These are phyloP conservation scores for Allomyces arbusculus DNA, from an alignment of 192 early-diverging fungal species.

Conservation along the genomic window DNA sequence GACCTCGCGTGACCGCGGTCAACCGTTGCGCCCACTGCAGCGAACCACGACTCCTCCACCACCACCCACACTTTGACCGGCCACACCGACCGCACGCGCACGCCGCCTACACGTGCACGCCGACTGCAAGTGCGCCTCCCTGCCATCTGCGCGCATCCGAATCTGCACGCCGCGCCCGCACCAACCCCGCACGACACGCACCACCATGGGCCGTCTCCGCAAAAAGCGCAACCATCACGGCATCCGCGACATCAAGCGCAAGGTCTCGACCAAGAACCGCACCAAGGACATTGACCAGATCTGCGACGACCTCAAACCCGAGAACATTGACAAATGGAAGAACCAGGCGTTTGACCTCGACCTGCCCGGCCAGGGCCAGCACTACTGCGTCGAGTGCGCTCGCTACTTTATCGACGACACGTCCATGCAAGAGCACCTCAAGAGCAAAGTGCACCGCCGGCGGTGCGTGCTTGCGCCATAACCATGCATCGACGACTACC, in stretches of 20 bases:
- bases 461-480: conserved; percentile 13
- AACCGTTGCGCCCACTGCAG: too few relatives aligned
- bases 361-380: conserved; percentile 72
- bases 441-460: conserved; percentile 69
- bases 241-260: conserved; percentile 60
- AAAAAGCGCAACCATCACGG: conserved; percentile 29
- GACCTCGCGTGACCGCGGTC: too few relatives aligned
- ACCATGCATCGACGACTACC: neutral
- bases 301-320: conserved; percentile 64
- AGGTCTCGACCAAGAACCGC: conserved; percentile 61
- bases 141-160: too few relatives aligned
- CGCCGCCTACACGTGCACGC: too few relatives aligned
- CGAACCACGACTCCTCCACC: too few relatives aligned
- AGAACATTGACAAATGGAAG: conserved; percentile 37
- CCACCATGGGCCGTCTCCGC: conserved; percentile 26
- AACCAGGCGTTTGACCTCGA: conserved; percentile 53
- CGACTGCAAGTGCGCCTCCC: too few relatives aligned
- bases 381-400: conserved; percentile 73
- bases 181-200: too few relatives aligned
- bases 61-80: too few relatives aligned
- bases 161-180: too few relatives aligned
- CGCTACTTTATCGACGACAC: conserved; percentile 49
- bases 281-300: conserved; percentile 91
- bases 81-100: too few relatives aligned
- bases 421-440: conserved; percentile 41